Base-by-base conservation (phyloP, 768 basidiomycete genomes). In the Xanthoconium stramineum region DNA sequence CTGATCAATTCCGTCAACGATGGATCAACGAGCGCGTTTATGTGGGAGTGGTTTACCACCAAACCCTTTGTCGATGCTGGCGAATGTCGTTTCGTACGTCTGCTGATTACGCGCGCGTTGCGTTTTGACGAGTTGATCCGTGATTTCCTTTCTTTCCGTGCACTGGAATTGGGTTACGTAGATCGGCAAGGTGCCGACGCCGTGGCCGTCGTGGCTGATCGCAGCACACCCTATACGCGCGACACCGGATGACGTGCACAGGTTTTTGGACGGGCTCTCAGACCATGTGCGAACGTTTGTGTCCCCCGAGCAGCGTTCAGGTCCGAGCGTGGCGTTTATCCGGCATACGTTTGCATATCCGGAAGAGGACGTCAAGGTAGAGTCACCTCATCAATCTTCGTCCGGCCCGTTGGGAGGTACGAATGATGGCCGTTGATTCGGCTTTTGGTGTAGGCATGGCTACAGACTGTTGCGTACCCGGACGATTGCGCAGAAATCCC, bases 161-260 rank as follows among this genome's bases (percentile, higher is more conserved):
- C 30, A 6, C 20, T n/a, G 2, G 28, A n/a, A n/a, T n/a, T n/a
- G n/a, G n/a, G n/a, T n/a, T n/a, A n/a, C 2, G 3, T 32, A 92
- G 89, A 91, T 93, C 59, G 88, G 89, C 14, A 85, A 88, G 10
- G 86, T 92, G 6, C 86, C 86, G 37, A 98, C 95, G 0, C 96
- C 96, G 0, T 99, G 96, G 96, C 91, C 94, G 14, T 95, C 93
- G 0, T 99, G 96, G 96, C 75, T 91, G 55, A 91, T 98, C 65
- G 95, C 91, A 28, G 92, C 92, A 9, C 88, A 92, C 60, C 87
- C 88, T 0, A 77, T 78, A 13, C 81, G 88, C 15, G 83, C 86
- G 30, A 70, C 82, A 5, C 57, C 80, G 0, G 63, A 69, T 2
- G 76, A 75, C 0, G 74, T 94, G 14, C 69, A 71, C 17, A 49